Evolutionary conservation across 176 grass and related monocot species (phyloP).

Genomic region (Oryza meyeriana): DNA sequence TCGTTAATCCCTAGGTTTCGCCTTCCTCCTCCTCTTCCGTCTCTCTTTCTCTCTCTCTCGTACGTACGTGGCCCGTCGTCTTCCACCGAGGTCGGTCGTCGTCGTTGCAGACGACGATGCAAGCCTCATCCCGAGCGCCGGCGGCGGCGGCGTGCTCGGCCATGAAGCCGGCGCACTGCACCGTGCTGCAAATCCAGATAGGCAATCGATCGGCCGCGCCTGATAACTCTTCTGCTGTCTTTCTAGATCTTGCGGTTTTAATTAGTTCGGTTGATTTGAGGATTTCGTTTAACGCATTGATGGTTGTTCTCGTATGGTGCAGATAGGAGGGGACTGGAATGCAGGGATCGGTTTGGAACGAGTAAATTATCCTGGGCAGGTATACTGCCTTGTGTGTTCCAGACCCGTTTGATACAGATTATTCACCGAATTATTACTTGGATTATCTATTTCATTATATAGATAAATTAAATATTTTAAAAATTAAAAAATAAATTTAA

Average conservation of each 20-base stretch:
- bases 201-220: not conserved
- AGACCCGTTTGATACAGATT: too few relatives aligned
- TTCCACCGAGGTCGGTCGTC: not conserved
- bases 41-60: too few relatives aligned
- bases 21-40: not conserved
- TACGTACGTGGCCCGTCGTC: too few relatives aligned
- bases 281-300: not conserved
- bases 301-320: not conserved
- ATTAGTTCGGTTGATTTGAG: not conserved
- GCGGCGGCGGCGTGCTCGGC: not conserved
- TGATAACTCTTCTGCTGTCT: not conserved
- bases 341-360: not conserved
- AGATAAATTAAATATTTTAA: too few relatives aligned
- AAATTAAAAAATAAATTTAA: too few relatives aligned
- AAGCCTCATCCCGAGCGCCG: not conserved
- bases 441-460: too few relatives aligned
- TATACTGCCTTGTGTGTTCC: not conserved
- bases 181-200: constrained; percentile 4
- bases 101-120: not conserved
- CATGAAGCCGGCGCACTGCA: not conserved
- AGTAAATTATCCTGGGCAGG: constrained; percentile 21
- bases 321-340: not conserved
- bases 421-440: too few relatives aligned
- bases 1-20: not conserved
- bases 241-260: not conserved